Base-by-base conservation (phyloP, 148 eudicot species). In the Polygonum aviculare region DNA sequence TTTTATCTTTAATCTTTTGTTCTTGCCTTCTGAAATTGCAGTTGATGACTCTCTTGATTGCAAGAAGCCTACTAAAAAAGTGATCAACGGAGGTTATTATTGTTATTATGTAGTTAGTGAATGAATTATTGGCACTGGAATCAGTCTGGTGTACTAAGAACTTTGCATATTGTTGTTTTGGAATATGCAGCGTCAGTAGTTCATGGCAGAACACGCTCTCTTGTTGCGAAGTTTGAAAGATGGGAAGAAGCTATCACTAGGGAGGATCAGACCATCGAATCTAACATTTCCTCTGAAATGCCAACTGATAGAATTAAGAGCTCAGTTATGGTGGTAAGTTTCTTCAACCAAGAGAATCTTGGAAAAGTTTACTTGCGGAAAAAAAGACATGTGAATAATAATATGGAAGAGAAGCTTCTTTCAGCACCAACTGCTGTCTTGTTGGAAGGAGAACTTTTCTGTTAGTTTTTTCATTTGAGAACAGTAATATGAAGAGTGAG, bases 221-320 rank as follows among this genome's bases (percentile, higher is more conserved):
- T 95, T 86, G 99, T 93, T 79, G 98, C 88, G 82, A 93, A 80
- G 82, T 95, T 95, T 81, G 99, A 95, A 83, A 86, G 77, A 84
- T 86, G 84, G 81, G 96, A 85, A 74, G 80, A 16, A 6, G n/a
- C 78, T 59, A 70, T 51, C 71, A 74, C 75, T 67, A 69, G 69
- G 70, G 97, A 93, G 75, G 81, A 81, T 77, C 83, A 67, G n/a
- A 65, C 60, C 18, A 77, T 82, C 55, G 85, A 76, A 74, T 50
- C 78, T 38, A 69, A 84, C 74, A 67, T 67, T 35, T 63, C 70
- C 40, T 78, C 91, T 82, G 84, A 74, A 51, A 76, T 78, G 36
- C 78, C 77, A 73, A 52, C 85, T 72, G 91, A 90, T 84, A 82
- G 84, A 73, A 60, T 78, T 72, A 79, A 84, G 79, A 80, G 80